Evolutionary conservation across 2,329 filamentous ascomycete genomes (phyloP), one percentile per base, ranked within the genome.

Genomic region (Elsinoe perseae): DNA sequence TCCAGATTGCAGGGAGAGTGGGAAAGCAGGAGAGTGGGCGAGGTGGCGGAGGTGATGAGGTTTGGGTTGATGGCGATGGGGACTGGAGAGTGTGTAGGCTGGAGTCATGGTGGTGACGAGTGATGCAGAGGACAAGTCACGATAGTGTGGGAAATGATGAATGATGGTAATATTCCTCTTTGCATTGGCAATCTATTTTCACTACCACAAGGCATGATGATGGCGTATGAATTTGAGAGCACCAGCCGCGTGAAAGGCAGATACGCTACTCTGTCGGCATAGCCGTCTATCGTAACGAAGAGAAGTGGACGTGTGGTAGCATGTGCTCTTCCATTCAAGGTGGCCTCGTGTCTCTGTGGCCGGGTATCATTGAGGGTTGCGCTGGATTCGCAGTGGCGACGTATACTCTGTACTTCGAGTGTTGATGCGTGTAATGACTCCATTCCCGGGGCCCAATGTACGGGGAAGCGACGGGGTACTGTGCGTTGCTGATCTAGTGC

Each of bases 1-100:
- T 70, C 69, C 30, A 68, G 59, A 12, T 63, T 83, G 58, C 68
- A 63, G 5, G 75, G 54, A 21, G 60, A 62, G 20, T 63, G 73
- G 60, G 69, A 63, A 46, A 68, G 73, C 61, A 76, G 73, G 60
- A 27, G 28, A 16, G 9, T 56, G 16, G 50, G 40, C 36, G 64
- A 63, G 63, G 72, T 77, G 61, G 85, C 85, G 1, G 78, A 81
- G 67, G 78, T 64, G 21, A 89, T 89, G 85, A 78, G 83, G 59
- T 72, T 74, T 58, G 75, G 80, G 52, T 70, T 89, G 58, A 75
- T 87, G 36, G 75, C 75, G 60, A 71, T 89, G 76, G 86, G 85
- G 12, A 72, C 69, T 57, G 77, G 77, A 63, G 80, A 76, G 64
- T 79, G 83, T 61, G 80, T 87, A 30, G 85, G 48, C 9, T 52